These are phyloP conservation scores for Phytophthora cryptogea DNA, from an alignment of 352 stramenopile species.

Conservation along the genomic window DNA sequence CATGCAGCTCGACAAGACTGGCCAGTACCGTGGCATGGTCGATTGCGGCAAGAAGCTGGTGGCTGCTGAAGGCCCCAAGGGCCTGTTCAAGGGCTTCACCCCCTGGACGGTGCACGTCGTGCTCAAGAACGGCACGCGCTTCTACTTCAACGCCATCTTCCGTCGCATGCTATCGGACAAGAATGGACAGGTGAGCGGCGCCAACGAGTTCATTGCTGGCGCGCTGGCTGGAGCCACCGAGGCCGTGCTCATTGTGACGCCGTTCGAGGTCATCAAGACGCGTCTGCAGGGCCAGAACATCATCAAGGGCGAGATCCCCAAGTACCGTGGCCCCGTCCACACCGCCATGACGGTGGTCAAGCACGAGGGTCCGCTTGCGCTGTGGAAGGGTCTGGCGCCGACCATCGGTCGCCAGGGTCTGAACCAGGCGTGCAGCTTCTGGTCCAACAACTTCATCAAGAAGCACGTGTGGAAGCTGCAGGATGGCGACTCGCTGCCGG, in stretches of 20 bases:
- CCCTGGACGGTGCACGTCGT: constrained; percentile 91
- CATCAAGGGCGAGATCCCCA: constrained; percentile 76
- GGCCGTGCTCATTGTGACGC: constrained; percentile 96
- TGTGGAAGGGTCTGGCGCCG: constrained; percentile 96
- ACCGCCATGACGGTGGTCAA: constrained; percentile 91
- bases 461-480: constrained; percentile 85
- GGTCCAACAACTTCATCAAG: constrained; percentile 95
- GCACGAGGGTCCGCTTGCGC: constrained; percentile 93
- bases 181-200: constrained; percentile 81
- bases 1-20: constrained; percentile 87
- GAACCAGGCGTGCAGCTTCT: constrained; percentile 99
- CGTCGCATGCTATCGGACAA: constrained; percentile 70
- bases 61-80: constrained; percentile 70
- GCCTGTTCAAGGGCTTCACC: constrained; percentile 89
- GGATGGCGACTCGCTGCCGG: constrained; percentile 87
- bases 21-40: constrained; percentile 87
- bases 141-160: constrained; percentile 91
- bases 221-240: constrained; percentile 94
- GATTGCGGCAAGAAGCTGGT: constrained; percentile 86
- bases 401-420: constrained; percentile 97
- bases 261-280: constrained; percentile 99
- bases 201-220: constrained; percentile 89
- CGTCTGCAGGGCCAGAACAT: constrained; percentile 95
- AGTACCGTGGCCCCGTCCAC: constrained; percentile 91
- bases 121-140: constrained; percentile 90